These are phyloP conservation scores for Debaryomycetaceae sp. DNA, from an alignment of 1,139 yeast genomes.

Conservation along the genomic window DNA sequence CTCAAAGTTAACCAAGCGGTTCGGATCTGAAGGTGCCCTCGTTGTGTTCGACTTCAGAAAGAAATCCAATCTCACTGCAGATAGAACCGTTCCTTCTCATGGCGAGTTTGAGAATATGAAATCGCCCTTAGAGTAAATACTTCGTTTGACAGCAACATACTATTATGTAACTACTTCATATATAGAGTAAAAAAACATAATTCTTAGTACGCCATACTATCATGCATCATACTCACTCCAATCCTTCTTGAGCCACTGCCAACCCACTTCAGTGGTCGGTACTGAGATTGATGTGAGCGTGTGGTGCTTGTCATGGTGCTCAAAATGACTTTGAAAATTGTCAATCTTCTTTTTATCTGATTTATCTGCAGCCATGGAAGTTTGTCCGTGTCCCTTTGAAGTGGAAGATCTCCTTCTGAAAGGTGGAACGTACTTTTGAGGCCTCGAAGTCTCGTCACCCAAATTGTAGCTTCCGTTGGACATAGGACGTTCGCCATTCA, in stretches of 20 bases:
- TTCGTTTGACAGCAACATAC: background rate
- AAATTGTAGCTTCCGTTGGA: constrained; percentile 12
- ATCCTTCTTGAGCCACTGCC: constrained; percentile 35
- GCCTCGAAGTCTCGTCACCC: constrained; percentile 20
- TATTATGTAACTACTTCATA: background rate
- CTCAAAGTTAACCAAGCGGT: constrained; percentile 28
- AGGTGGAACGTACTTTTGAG: constrained; percentile 70
- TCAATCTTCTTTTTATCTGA: constrained; percentile 21
- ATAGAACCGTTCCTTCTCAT: constrained; percentile 8
- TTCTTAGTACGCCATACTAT: background rate
- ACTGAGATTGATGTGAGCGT: constrained; percentile 36
- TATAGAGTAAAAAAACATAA: background rate
- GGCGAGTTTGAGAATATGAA: background rate
- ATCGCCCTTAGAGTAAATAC: background rate
- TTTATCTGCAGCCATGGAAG: background rate
- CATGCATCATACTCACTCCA: constrained; percentile 31
- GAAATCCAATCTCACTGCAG: constrained; percentile 12
- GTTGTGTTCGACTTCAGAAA: constrained; percentile 23
- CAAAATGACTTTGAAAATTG: constrained; percentile 7
- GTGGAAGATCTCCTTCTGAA: constrained; percentile 51
- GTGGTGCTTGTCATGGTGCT: background rate
- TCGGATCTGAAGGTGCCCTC: constrained; percentile 24
- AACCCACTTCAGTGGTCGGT: constrained; percentile 39
- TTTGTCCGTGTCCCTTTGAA: background rate
- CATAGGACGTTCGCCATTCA: constrained; percentile 9